These are phyloP conservation scores for Ophiosphaerella herpotricha DNA, from an alignment of 2,329 filamentous ascomycete genomes.

Conservation along the genomic window DNA sequence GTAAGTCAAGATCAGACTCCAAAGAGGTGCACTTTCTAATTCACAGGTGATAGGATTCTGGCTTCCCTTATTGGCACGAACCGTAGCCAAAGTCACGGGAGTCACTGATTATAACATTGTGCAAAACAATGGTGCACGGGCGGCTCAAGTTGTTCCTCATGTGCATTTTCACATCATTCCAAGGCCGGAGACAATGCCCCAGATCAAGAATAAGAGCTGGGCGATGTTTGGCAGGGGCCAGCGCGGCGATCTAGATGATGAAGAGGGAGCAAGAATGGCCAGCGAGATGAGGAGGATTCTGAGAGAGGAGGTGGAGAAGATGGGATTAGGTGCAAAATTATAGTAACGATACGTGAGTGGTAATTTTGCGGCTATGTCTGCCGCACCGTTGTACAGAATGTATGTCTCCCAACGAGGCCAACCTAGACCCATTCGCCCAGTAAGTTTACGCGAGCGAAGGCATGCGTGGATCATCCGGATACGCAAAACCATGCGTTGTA, in stretches of 20 bases:
- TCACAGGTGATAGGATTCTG: constrained; percentile 47
- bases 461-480: constrained; percentile 1
- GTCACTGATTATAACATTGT: constrained; percentile 92
- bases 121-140: constrained; percentile 87
- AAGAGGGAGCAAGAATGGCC: constrained; percentile 68
- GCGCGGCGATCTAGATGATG: constrained; percentile 75
- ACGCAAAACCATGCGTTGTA: neutral
- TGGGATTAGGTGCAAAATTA: constrained; percentile 15
- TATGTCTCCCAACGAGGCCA: neutral
- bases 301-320: constrained; percentile 40
- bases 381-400: neutral
- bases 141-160: constrained; percentile 90
- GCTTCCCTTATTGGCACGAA: constrained; percentile 73
- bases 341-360: neutral
- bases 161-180: constrained; percentile 96
- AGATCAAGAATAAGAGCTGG: constrained; percentile 66
- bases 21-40: too few species aligned
- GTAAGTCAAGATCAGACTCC: constrained; percentile 40
- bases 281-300: constrained; percentile 52
- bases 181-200: constrained; percentile 62
- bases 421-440: neutral
- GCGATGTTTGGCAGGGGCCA: constrained; percentile 81
- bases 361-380: neutral
- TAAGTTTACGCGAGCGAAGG: constrained; percentile 1
- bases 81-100: constrained; percentile 70